Evolutionary conservation across 805 yeast genomes (phyloP).

Genomic region (Saccharomycopsis capsularis): DNA sequence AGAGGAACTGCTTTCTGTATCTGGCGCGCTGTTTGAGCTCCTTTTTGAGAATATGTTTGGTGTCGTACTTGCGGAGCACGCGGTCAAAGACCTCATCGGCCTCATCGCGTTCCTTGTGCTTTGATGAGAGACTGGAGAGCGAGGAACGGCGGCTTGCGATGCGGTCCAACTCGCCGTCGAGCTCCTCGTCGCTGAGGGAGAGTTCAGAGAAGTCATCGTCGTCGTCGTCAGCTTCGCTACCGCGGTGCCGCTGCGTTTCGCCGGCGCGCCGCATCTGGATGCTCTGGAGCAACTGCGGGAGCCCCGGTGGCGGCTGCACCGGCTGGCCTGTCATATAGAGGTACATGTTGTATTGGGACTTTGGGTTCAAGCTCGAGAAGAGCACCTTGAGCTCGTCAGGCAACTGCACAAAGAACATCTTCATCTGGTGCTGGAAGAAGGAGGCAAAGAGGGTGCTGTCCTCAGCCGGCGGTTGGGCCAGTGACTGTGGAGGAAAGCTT

Average conservation of each 20-base stretch:
- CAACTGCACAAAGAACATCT: conserved; percentile 3
- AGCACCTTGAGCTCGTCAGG: conserved; percentile 15
- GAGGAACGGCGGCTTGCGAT: not conserved
- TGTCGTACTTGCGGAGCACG: conserved; percentile 1
- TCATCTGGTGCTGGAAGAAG: conserved; percentile 13
- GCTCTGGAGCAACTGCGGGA: conserved; percentile 9
- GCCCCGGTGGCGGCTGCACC: conserved; percentile 11
- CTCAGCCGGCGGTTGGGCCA: conserved; percentile 2
- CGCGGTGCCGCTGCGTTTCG: not conserved
- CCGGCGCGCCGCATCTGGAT: not conserved
- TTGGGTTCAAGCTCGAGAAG: conserved; percentile 5
- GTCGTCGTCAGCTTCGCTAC: conserved; percentile 3
- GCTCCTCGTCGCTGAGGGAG: conserved; percentile 10
- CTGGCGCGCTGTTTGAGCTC: conserved; percentile 7
- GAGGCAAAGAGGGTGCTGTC: no score
- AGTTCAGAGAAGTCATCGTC: conserved; percentile 7
- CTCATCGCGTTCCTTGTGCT: not conserved
- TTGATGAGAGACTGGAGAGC: conserved; percentile 1
- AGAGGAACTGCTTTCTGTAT: conserved; percentile 12
- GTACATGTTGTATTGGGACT: conserved; percentile 13
- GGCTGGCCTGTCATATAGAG: conserved; percentile 9
- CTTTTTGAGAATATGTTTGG: conserved; percentile 1
- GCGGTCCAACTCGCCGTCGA: conserved; percentile 6
- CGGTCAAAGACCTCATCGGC: conserved; percentile 2
- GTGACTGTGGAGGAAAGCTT: no score